These are phyloP conservation scores for Carallia brachiata DNA, from an alignment of 345 rosid genomes.

Conservation along the genomic window DNA sequence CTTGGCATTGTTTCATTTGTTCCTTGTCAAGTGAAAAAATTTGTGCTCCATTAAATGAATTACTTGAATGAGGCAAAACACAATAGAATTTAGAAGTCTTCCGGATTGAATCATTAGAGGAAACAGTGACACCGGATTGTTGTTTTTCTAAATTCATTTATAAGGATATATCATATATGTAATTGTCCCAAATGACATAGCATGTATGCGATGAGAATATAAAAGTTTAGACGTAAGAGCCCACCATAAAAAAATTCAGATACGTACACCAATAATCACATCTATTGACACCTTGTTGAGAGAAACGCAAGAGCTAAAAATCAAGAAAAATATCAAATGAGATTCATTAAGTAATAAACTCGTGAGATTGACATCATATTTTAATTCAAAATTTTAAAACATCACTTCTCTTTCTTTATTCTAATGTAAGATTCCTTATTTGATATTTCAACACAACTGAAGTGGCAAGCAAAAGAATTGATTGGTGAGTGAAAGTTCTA, in stretches of 20 bases:
- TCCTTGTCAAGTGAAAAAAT: not conserved
- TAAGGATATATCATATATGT: not conserved
- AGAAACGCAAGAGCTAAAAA: too few relatives aligned
- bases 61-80: not conserved
- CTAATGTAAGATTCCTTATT: too few relatives aligned
- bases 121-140: not conserved
- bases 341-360: too few relatives aligned
- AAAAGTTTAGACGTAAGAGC: not conserved
- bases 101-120: too few relatives aligned
- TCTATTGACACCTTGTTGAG: not conserved
- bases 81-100: too few relatives aligned
- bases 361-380: too few relatives aligned
- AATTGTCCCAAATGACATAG: not conserved
- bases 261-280: not conserved
- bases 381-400: too few relatives aligned
- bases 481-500: not conserved
- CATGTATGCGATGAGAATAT: not conserved
- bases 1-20: not conserved
- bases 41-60: slow-evolving; percentile 1
- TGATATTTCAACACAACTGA: too few relatives aligned
- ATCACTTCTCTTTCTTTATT: too few relatives aligned
- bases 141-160: not conserved
- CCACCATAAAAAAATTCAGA: not conserved
- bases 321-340: too few relatives aligned
- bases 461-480: not conserved